Evolutionary conservation across 73 alveolate species (phyloP).

Genomic region (Paramecium pentaurelia): DNA sequence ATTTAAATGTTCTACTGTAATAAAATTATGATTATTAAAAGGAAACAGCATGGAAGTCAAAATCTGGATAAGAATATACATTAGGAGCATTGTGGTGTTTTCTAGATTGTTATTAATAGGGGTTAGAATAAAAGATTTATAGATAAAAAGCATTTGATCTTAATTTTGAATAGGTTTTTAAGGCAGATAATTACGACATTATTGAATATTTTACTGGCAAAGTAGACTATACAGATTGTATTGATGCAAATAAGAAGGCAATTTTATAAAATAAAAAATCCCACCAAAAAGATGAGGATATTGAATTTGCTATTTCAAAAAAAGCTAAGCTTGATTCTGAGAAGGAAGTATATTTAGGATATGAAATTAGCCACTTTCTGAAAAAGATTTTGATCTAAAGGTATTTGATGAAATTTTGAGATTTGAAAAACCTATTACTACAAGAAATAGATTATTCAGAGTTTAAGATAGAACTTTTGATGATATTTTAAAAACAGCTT

Average conservation of each 20-base stretch:
- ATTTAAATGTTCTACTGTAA: background rate
- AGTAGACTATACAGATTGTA: conserved; percentile 20
- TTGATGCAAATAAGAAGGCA: background rate
- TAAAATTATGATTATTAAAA: background rate
- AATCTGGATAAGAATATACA: background rate
- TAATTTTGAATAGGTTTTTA: background rate
- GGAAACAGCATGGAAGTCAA: conserved; percentile 10
- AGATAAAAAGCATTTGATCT: background rate
- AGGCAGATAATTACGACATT: background rate
- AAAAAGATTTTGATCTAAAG: conserved; percentile 12
- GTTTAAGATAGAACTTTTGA: conserved; percentile 36
- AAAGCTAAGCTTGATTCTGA: background rate
- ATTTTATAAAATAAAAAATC: background rate
- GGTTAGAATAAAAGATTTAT: background rate
- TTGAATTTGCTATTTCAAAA: background rate
- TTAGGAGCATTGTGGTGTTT: background rate
- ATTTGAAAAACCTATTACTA: conserved; percentile 32
- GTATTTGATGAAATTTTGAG: conserved; percentile 36
- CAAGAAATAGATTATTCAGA: conserved; percentile 46
- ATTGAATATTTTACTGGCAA: conserved; percentile 25
- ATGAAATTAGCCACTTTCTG: background rate
- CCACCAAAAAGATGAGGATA: background rate
- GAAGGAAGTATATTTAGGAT: background rate
- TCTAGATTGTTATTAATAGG: background rate
- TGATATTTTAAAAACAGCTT: background rate